Evolutionary conservation across 2,329 filamentous ascomycete species (phyloP).

Genomic region (Cladophialophora bantiana): DNA sequence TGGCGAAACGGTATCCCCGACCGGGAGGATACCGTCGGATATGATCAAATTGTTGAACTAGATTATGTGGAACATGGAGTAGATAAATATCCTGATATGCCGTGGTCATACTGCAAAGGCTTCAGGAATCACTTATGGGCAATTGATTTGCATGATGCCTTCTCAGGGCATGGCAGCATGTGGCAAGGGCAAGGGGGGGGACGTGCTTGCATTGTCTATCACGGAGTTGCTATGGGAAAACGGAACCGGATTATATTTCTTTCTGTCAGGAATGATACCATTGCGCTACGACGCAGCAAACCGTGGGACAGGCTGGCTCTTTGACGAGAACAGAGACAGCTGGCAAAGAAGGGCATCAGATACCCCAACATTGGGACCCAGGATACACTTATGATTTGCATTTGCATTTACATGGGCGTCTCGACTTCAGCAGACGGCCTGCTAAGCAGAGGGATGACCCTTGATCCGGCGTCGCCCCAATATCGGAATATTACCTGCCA

Average conservation of each 20-base stretch:
- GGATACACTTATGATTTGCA: slow-evolving; percentile 1
- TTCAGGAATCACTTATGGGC: background rate
- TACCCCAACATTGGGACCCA: background rate
- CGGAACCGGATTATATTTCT: background rate
- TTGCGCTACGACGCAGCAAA: background rate
- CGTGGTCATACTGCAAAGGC: background rate
- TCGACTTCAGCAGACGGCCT: background rate
- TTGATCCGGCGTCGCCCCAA: background rate
- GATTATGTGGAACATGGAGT: background rate
- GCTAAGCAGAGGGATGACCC: background rate
- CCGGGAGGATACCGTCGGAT: slow-evolving; percentile 36
- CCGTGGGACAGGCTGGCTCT: slow-evolving; percentile 1
- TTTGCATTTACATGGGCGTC: slow-evolving; percentile 10
- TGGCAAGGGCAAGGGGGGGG: background rate
- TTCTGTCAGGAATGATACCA: background rate
- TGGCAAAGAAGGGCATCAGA: background rate
- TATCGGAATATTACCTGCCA: background rate
- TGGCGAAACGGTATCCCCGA: slow-evolving; percentile 36
- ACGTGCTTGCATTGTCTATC: background rate
- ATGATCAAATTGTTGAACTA: slow-evolving; percentile 38
- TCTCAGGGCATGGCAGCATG: background rate
- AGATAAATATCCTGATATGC: background rate
- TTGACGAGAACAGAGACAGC: background rate
- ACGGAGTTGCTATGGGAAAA: background rate
- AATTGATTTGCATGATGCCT: background rate